Percentiles rank a stretch among this genome's conserved stretches.
These are phyloP conservation scores for Suillus sp. DNA, from an alignment of 768 basidiomycete species.

Conservation along the genomic window DNA sequence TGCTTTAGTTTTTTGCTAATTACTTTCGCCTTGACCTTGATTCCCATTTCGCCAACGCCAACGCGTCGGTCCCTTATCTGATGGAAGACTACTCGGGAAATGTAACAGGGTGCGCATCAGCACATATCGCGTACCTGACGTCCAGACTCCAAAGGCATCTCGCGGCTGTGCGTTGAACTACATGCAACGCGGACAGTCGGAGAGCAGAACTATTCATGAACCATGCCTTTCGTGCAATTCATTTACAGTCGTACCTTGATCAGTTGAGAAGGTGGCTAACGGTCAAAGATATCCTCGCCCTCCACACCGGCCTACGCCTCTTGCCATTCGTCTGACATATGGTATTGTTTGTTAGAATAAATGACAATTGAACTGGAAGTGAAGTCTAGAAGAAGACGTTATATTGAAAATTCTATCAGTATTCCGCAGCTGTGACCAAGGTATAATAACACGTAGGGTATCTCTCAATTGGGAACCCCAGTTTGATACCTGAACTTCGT, in stretches of 20 bases:
- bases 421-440: not conserved
- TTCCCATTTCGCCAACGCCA: not conserved
- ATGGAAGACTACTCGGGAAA: not conserved
- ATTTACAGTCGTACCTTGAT: not conserved
- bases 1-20: not conserved
- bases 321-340: not conserved
- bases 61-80: not conserved
- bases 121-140: not conserved
- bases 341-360: no score
- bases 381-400: not conserved
- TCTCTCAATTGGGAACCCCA: not conserved
- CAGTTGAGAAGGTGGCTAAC: not conserved
- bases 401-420: not conserved
- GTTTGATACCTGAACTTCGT: not conserved
- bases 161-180: not conserved
- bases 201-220: not conserved
- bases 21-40: not conserved
- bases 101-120: not conserved
- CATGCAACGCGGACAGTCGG: not conserved
- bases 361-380: not conserved
- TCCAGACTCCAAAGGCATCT: not conserved
- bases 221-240: not conserved
- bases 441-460: not conserved
- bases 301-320: not conserved
- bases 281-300: not conserved